Evolutionary conservation across 2,329 filamentous ascomycete genomes (phyloP), one percentile per base, ranked within the genome.

Genomic region (Drechslerella stenobrocha): DNA sequence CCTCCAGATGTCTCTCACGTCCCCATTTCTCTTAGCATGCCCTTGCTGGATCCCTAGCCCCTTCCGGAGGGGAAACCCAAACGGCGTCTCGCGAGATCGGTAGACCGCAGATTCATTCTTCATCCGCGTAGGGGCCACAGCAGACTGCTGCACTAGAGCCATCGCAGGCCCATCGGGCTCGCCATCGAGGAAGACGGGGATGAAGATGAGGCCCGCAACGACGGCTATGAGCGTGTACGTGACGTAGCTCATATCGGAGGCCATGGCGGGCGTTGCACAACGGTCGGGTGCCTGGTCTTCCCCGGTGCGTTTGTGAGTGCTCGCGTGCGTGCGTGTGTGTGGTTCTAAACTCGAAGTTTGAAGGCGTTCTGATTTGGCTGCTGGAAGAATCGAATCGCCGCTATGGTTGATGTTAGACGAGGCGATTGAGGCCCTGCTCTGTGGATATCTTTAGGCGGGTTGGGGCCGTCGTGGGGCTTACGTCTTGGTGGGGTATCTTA

Each of bases 91-190:
- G 63, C 89, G 84, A n/a, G 88, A 89, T 64, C 93, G 83, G 77
- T 92, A 95, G 67, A 90, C 79, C 46, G 93, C 86, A 37, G 90
- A 95, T 77, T 97, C 88, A 71, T 89, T 87, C 61, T 88, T 84
- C 72, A 92, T 85, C 72, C 93, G 84, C 53, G 97, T 87, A 9
- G 86, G 84, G 6, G 89, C 88, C 51, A 87, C 82, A 70, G 86
- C 81, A 1, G 90, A 84, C 80, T 97, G 93, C 55, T 92, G 84
- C 57, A 89, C 88, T 24, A 98, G 85, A 47, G 97, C 83, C 77
- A 96, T 86, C 30, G 93, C 92, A 77, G 97, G 93, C 3, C 88
- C 87, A 78, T 98, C 93, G 3, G 93, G 88, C 53, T 96, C 92
- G 66, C 84, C 83, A 51, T 83, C 82, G 69, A 84, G 84, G 73